Conservation (phyloP, 2,329 filamentous ascomycete species). For the Monilinia vaccinii-corymbosi region DNA sequence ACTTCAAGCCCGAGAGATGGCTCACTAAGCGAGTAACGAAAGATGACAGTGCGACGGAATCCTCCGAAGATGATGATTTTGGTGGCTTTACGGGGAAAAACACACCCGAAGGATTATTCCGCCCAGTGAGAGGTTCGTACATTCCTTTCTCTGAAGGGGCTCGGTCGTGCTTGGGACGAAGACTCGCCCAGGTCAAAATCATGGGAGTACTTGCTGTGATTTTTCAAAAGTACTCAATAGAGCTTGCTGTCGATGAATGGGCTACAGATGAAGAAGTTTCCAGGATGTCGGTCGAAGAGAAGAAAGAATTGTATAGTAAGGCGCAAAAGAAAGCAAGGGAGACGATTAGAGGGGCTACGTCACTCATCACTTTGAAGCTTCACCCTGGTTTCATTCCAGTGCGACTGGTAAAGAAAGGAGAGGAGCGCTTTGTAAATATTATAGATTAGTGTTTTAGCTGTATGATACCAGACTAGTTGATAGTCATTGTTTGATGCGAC, state of each 20-base stretch:
- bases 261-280: slow-evolving; percentile 24
- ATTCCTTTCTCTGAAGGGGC: slow-evolving; percentile 31
- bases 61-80: slow-evolving; percentile 9
- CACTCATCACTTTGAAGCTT: slow-evolving; percentile 66
- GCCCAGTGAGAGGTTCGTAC: slow-evolving; percentile 27
- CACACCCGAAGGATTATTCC: slow-evolving; percentile 18
- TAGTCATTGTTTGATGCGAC: neutral
- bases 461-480: slow-evolving; percentile 2
- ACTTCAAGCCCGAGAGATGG: slow-evolving; percentile 51
- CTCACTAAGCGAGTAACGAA: slow-evolving; percentile 50
- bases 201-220: slow-evolving; percentile 27
- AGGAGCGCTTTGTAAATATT: slow-evolving; percentile 53
- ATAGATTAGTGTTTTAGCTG: slow-evolving; percentile 15
- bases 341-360: slow-evolving; percentile 36
- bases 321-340: slow-evolving; percentile 37
- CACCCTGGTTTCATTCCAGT: slow-evolving; percentile 50
- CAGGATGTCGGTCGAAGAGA: slow-evolving; percentile 19
- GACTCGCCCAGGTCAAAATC: slow-evolving; percentile 32
- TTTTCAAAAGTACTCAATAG: slow-evolving; percentile 23
- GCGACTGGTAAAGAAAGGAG: slow-evolving; percentile 57
- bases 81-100: slow-evolving; percentile 10
- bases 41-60: slow-evolving; percentile 29
- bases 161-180: slow-evolving; percentile 32
- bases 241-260: slow-evolving; percentile 26
- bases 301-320: slow-evolving; percentile 20